Evolutionary conservation across 768 basidiomycete species (phyloP), one percentile per base, ranked within the genome.

Genomic region (Amyloporia xantha): DNA sequence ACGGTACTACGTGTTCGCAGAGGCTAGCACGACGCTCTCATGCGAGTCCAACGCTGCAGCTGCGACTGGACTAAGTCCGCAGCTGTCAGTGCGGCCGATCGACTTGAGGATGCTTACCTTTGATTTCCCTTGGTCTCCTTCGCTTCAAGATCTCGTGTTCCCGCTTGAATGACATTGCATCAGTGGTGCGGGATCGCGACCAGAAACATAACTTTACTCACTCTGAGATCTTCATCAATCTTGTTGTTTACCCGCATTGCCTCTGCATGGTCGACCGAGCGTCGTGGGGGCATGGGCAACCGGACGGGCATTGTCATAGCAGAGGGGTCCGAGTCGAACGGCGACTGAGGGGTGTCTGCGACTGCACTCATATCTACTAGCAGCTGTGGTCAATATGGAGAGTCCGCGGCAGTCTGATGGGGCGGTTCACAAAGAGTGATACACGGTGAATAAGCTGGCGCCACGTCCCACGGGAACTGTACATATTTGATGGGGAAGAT

Each of bases 51-150:
- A 43, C 5, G n/a, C n/a, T n/a, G n/a, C n/a, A n/a, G n/a, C n/a
- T n/a, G n/a, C n/a, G n/a, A n/a, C n/a, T n/a, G n/a, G n/a, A n/a
- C n/a, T n/a, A n/a, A n/a, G n/a, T n/a, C n/a, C n/a, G n/a, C n/a
- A n/a, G n/a, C n/a, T n/a, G n/a, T n/a, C n/a, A n/a, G n/a, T n/a
- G n/a, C n/a, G n/a, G n/a, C n/a, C n/a, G n/a, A n/a, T n/a, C n/a
- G n/a, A n/a, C n/a, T n/a, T n/a, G n/a, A n/a, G 36, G 21, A n/a
- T 24, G 37, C 59, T 25, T 37, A 65, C 60, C 62, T 60, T 65
- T 63, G 45, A 63, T 52, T 20, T 65, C 59, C 39, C 53, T 57
- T 15, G 40, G 23, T 25, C 47, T 50, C 44, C 49, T 33, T 28
- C 51, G 44, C 54, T 49, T 57, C 20, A 58, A 42, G 28, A 50